phyloP scores from a whole-genome alignment of 257 asterid genomes.

The Lithospermum erythrorhizon region DNA sequence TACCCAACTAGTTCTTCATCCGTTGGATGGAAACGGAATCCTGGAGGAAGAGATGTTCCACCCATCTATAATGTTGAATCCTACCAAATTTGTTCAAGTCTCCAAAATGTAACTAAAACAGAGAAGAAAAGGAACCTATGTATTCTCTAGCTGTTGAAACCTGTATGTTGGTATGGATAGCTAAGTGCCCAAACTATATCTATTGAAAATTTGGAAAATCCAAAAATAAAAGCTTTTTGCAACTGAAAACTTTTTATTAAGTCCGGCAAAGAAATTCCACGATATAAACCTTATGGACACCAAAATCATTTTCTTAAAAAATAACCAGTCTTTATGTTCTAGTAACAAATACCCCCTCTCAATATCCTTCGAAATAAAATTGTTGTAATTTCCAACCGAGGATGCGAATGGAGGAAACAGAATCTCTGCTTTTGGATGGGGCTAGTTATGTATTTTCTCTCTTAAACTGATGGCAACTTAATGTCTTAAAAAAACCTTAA shows the following conservation, averaged over 20 bases:
- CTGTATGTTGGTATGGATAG: neutral
- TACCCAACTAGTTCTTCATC: conserved; percentile 44
- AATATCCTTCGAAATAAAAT: neutral
- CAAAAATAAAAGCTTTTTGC: conserved; percentile 41
- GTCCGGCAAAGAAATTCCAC: conserved; percentile 24
- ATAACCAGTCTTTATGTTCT: conserved; percentile 6
- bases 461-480: too few species aligned
- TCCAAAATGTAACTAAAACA: neutral
- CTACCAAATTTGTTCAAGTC: neutral
- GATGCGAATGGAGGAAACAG: neutral
- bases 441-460: too few species aligned
- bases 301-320: conserved; percentile 27
- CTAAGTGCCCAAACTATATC: conserved; percentile 28
- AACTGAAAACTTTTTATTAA: conserved; percentile 22
- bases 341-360: conserved; percentile 13
- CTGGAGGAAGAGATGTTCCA: conserved; percentile 43
- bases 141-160: too few species aligned
- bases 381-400: neutral
- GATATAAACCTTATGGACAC: conserved; percentile 17
- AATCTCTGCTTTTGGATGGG: neutral
- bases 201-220: conserved; percentile 38
- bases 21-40: conserved; percentile 48
- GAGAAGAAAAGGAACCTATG: neutral
- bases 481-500: too few species aligned
- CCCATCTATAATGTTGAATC: conserved; percentile 14